Base-by-base conservation (phyloP, 805 yeast species). In the Wickerhamiella sergipiensis region DNA sequence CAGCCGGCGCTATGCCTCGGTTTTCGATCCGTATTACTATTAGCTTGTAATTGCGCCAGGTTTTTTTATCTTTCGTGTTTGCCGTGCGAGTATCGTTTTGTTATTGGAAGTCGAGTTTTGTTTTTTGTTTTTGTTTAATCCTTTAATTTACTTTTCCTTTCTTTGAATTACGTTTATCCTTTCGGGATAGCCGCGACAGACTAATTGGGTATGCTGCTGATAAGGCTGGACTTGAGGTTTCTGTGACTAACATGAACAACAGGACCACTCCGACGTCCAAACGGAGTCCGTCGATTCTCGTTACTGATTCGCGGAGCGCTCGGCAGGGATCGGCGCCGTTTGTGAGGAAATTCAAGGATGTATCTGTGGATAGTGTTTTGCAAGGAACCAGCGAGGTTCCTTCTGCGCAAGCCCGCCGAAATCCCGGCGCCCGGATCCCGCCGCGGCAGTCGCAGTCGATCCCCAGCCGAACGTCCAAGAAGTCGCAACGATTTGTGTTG, bases 251-350 rank as follows among this genome's bases (percentile, higher is more conserved):
- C 19, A 40, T 40, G 43, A 40, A 40, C 24, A n/a, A 38, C 19
- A 50, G 58, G n/a, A 54, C 51, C 47, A 57, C 69, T 13, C 81
- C 84, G 3, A 80, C 85, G 6, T 86, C 95, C 13, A 85, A 85
- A 59, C 69, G 97, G 59, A 85, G 96, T 29, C 97, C 97, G 10
- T 85, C 95, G 1, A 89, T 89, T 61, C 73, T 89, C 52, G 97
- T 89, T 39, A 90, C 97, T 0, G 97, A 89, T 67, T 79, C 85
- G 2, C 72, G 97, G 53, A 74, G 79, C 50, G 70, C 70, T 52
- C 71, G 67, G 50, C 66, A 70, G 21, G 72, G 72, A 55, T 52
- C 55, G 45, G 68, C 71, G 7, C 69, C 69, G 18, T 66, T 54
- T 64, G 76, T 85, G 80, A 73, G 71, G 31, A 76, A 78, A 53